Base-by-base conservation (phyloP, 108 stramenopile genomes). In the Cyclotella atomus region DNA sequence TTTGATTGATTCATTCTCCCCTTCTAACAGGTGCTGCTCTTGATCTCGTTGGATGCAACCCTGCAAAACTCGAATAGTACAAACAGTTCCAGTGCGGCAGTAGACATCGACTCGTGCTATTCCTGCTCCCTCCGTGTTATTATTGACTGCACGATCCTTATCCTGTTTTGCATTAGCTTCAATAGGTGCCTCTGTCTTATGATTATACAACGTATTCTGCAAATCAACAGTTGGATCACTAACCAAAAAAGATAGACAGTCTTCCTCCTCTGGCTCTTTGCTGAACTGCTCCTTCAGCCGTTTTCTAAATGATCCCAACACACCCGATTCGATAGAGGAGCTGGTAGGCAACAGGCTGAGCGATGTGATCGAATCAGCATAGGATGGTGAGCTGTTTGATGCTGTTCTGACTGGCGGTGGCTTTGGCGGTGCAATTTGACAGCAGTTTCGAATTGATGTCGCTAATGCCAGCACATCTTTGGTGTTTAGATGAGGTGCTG, bases 61-160 rank as follows among this genome's bases (percentile, higher is more conserved):
- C 16, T 76, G 54, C 10, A 89, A 24, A 19, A 91, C 79, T 17
- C 90, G 59, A 36, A 82, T 77, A 4, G 79, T 86, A 16, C 79
- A 84, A 3, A 93, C 72, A 2, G 92, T 93, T 35, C 90, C 92
- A 19, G 82, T 87, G 15, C 76, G 69, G 20, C 75, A 76, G 61
- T 84, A 91, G n/a, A 93, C 74, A 57, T 85, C 90, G 56, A 93
- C 57, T 17, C 90, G 73, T 27, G 87, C 87, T 3, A 80, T 69
- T 6, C 70, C 77, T 16, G 56, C 53, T 59, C 76, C 76, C 12
- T 56, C 68, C 41, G 63, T 23, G 33, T 34, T 66, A 19, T 23
- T 9, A 2, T 45, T 10, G 43, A 17, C 10, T 25, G 1, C n/a
- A 17, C 38, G 0, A 1, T 44, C 47, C 35, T 32, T 55, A 60